phyloP scores from a whole-genome alignment of 2,329 filamentous ascomycete genomes.

The Sclerotinia sclerotiorum region DNA sequence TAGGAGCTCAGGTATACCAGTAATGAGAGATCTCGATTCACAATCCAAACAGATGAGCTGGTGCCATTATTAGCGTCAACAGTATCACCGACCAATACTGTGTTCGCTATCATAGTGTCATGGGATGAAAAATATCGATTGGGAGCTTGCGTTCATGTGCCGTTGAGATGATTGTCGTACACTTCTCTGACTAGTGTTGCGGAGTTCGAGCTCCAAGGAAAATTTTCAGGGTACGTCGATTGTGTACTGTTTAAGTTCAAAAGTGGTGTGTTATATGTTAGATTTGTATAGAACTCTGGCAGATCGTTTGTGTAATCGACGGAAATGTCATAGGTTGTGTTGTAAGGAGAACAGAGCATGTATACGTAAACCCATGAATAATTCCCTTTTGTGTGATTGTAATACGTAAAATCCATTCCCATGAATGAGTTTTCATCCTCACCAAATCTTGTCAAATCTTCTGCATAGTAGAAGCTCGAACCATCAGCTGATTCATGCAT shows the following conservation, averaged over 20 bases:
- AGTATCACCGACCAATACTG: not conserved
- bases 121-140: not conserved
- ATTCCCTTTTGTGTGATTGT: not conserved
- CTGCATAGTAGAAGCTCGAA: not conserved
- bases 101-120: not conserved
- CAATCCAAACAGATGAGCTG: not conserved
- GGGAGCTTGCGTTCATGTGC: not conserved
- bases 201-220: not conserved
- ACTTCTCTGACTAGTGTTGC: conserved; percentile 7
- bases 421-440: not conserved
- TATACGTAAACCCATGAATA: not conserved
- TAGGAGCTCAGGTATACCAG: not conserved
- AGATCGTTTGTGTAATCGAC: not conserved
- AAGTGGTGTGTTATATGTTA: not conserved
- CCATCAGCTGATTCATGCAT: not conserved
- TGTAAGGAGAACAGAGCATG: not conserved
- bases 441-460: not conserved
- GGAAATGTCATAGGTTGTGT: conserved; percentile 3
- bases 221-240: not conserved
- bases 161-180: not conserved
- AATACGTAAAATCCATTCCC: not conserved
- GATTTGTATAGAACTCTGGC: not conserved
- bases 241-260: not conserved
- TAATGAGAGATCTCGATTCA: not conserved
- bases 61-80: not conserved